These are phyloP conservation scores for Wallacemonas rigidus DNA, from an alignment of 208 protist genomes.

Conservation along the genomic window DNA sequence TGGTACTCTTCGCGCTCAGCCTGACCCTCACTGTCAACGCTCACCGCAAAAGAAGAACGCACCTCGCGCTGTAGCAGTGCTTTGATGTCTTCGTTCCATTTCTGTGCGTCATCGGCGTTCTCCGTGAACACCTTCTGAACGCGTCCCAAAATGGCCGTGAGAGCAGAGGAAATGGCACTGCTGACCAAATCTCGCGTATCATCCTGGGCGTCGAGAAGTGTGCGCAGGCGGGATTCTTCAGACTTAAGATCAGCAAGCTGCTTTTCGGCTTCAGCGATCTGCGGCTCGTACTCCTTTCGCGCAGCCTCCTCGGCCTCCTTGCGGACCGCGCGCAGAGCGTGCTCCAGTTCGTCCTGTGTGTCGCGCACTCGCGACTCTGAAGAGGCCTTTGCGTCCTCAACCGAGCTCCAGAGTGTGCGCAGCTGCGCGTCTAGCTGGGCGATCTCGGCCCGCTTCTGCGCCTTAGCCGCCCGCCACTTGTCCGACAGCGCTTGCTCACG, in stretches of 20 bases:
- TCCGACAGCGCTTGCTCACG: constrained; percentile 60
- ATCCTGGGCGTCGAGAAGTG: constrained; percentile 43
- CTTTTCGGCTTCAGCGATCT: constrained; percentile 40
- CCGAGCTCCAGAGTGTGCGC: constrained; percentile 39
- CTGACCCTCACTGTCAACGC: constrained; percentile 58
- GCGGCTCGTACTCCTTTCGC: constrained; percentile 50
- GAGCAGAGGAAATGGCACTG: constrained; percentile 52
- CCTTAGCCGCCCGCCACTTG: constrained; percentile 65
- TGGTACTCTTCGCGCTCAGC: constrained; percentile 58
- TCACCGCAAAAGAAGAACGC: constrained; percentile 65
- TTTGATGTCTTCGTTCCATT: constrained; percentile 59
- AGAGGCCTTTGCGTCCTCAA: constrained; percentile 62
- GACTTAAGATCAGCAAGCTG: constrained; percentile 40
- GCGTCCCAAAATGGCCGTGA: constrained; percentile 50
- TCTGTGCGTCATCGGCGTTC: constrained; percentile 24
- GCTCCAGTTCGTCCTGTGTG: constrained; percentile 55
- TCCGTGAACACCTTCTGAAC: constrained; percentile 55
- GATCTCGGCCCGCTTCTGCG: constrained; percentile 70
- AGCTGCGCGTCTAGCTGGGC: constrained; percentile 65
- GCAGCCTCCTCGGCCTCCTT: constrained; percentile 47
- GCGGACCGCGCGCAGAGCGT: constrained; percentile 43
- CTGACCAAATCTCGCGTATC: constrained; percentile 44
- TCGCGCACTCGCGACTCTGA: constrained; percentile 48
- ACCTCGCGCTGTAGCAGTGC: constrained; percentile 69
- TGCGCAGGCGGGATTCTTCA: constrained; percentile 54